These are phyloP conservation scores for Neopestalotiopsis sp. DNA, from an alignment of 2,329 filamentous ascomycete species.

Conservation along the genomic window DNA sequence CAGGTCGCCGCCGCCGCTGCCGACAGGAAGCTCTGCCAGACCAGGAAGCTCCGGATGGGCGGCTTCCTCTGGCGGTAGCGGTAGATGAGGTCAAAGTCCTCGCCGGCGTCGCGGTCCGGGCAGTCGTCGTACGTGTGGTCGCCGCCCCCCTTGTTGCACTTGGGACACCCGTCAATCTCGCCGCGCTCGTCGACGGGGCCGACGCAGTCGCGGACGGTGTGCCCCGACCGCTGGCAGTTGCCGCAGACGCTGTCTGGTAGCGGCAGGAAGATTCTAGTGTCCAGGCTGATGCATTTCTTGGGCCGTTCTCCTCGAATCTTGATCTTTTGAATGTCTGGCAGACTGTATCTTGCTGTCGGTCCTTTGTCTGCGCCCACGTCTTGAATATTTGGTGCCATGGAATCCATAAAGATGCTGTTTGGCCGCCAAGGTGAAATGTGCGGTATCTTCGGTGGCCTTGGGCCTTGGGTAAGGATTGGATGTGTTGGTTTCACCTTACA, in stretches of 20 bases:
- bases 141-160: constrained; percentile 14
- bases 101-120: background rate
- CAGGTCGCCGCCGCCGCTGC: constrained; percentile 1
- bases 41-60: constrained; percentile 15
- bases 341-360: background rate
- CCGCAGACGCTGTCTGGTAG: constrained; percentile 3
- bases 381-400: background rate
- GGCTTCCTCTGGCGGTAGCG: constrained; percentile 19
- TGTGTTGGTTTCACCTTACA: constrained; percentile 7
- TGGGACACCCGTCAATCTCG: constrained; percentile 19
- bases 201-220: constrained; percentile 18
- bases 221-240: constrained; percentile 14
- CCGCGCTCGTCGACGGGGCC: constrained; percentile 18
- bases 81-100: constrained; percentile 20
- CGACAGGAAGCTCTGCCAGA: constrained; percentile 17
- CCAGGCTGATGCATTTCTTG: constrained; percentile 1
- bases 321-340: background rate
- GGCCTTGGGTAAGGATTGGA: background rate
- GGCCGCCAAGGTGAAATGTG: background rate
- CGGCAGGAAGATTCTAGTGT: constrained; percentile 2
- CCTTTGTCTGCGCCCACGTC: background rate
- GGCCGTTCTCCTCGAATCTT: background rate
- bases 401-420: background rate
- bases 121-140: constrained; percentile 17
- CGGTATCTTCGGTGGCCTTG: background rate